phyloP scores from a whole-genome alignment of 164 flowering plant species.

The Chimonanthus praecox region DNA sequence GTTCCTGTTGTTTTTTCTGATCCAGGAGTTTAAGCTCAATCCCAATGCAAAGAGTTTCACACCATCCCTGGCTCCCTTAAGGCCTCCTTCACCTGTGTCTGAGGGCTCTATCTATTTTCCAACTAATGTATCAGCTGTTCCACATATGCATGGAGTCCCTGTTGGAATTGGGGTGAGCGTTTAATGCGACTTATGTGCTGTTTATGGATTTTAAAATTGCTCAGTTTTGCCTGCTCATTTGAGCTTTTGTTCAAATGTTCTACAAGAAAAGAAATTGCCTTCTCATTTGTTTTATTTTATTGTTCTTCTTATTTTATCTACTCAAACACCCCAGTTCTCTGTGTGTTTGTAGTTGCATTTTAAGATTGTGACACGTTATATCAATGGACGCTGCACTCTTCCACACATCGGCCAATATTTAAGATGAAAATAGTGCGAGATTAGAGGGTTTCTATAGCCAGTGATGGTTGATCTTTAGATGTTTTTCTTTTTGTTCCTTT shows the following conservation, averaged over 20 bases:
- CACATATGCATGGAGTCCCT: conserved; percentile 73
- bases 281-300: too few relatives aligned
- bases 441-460: too few relatives aligned
- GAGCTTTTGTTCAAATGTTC: background rate
- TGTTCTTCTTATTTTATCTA: too few relatives aligned
- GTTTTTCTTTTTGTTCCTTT: too few relatives aligned
- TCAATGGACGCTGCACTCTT: too few relatives aligned
- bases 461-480: too few relatives aligned
- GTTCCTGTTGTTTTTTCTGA: conserved; percentile 1
- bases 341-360: too few relatives aligned
- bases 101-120: conserved; percentile 72
- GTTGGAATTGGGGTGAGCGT: conserved; percentile 72
- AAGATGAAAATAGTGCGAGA: too few relatives aligned
- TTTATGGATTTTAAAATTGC: background rate
- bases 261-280: background rate
- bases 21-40: conserved; percentile 90
- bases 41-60: conserved; percentile 91
- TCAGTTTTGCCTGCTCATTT: background rate
- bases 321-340: too few relatives aligned
- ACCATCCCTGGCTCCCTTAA: conserved; percentile 52
- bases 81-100: conserved; percentile 70
- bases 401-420: too few relatives aligned
- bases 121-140: conserved; percentile 40
- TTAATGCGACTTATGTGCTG: background rate
- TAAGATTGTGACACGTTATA: too few relatives aligned